Evolutionary conservation across 345 rosid species (phyloP).

Genomic region (Durio zibethinus): DNA sequence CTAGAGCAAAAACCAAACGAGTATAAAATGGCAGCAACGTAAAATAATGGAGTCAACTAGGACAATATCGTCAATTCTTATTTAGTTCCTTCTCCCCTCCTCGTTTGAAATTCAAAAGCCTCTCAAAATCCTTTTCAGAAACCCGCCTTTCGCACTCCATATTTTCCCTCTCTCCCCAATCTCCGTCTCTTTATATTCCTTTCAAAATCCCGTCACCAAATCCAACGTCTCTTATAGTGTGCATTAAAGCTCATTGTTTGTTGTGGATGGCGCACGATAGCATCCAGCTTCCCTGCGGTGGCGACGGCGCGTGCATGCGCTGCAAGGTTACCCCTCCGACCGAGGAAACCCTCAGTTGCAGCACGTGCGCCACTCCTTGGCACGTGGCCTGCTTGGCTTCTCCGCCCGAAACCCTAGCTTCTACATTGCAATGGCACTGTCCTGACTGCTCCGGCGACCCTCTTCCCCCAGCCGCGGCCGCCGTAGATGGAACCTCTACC

Average conservation of each 20-base stretch:
- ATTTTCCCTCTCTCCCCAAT: neutral
- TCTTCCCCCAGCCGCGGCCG: constrained; percentile 5
- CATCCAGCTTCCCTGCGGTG: constrained; percentile 62
- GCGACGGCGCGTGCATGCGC: constrained; percentile 63
- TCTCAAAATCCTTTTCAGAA: neutral
- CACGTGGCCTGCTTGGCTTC: constrained; percentile 54
- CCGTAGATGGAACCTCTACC: neutral
- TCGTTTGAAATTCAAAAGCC: constrained; percentile 1
- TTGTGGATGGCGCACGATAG: constrained; percentile 35
- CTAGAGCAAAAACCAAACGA: neutral
- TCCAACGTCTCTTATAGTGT: neutral
- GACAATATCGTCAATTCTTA: neutral
- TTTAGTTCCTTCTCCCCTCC: neutral
- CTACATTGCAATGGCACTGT: constrained; percentile 55
- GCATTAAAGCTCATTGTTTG: neutral
- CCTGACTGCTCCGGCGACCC: constrained; percentile 51
- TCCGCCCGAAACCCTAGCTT: constrained; percentile 41
- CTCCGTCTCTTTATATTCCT: neutral
- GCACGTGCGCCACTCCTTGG: constrained; percentile 69
- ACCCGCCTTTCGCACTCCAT: neutral
- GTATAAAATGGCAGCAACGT: neutral
- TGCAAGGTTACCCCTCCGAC: constrained; percentile 41
- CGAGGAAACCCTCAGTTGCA: constrained; percentile 53
- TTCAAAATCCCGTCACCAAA: neutral
- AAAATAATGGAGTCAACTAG: neutral